Base-by-base conservation (phyloP, 1,284 basidiomycete species). In the Vanrija sp. region DNA sequence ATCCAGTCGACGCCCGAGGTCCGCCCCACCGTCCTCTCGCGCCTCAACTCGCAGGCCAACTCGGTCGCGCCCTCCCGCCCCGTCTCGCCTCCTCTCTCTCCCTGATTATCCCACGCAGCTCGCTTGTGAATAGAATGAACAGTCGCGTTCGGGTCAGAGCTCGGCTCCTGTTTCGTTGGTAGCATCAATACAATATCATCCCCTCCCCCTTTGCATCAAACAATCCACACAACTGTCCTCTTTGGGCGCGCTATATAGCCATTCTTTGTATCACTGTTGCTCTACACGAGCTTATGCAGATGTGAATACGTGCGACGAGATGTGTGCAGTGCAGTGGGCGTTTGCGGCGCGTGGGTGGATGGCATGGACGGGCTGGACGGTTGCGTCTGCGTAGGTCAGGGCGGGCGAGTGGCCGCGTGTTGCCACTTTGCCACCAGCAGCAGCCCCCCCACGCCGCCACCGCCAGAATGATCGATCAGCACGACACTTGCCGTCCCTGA, bases 1-100 rank as follows among this genome's bases (percentile, higher is more conserved):
- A 61, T 66, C 44, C 51, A 60, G 46, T 64, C 66, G 23, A 60
- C 65, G n/a, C 73, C 77, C 51, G 68, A 72, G 48, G 51, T 74
- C 46, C 61, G 73, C 52, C 73, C 73, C 19, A 69, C 68, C 18
- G 39, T 75, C 26, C 25, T 68, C n/a, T 49, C 49, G 50, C 54
- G 51, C 46, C 16, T 56, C 34, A 25, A n/a, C 16, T 51, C 54
- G 43, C 46, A 26, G 29, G 34, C 46, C 18, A 43, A 53, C 40
- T 34, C 34, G 5, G 10, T 2, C 6, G 34, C 34, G 34, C 9
- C 9, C 34, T 34, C 34, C 9, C 34, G 34, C 34, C 34, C 34
- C 12, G 10, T 34, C 12, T 34, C 34, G 29, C 44, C 14, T 45
- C 44, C 21, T 57, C 60, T 48, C 60, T 55, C 1, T 46, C 52